Conservation (phyloP, 257 asterid genomes). For the Solanum infundibuliforme region DNA sequence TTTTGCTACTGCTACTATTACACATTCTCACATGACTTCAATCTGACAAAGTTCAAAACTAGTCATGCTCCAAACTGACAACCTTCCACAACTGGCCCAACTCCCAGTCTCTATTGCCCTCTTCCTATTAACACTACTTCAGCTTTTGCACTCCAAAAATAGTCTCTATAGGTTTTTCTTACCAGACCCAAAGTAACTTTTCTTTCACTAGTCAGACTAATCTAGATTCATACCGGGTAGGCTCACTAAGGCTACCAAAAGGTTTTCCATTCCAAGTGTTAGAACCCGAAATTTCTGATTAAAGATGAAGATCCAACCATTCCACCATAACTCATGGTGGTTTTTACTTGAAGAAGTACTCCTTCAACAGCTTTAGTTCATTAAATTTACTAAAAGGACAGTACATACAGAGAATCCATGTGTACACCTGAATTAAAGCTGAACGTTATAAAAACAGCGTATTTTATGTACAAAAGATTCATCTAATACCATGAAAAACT, state of each 20-base stretch:
- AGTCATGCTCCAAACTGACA: slow-evolving; percentile 1
- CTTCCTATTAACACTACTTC: neutral
- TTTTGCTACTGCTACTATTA: neutral
- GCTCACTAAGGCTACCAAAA: neutral
- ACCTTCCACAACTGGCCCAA: neutral
- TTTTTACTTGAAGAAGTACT: neutral
- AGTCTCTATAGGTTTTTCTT: neutral
- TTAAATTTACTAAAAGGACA: neutral
- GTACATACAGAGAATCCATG: neutral
- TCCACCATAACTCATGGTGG: neutral
- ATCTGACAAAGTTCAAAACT: slow-evolving; percentile 29
- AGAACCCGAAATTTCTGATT: neutral
- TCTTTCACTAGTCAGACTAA: neutral
- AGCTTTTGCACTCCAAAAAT: neutral
- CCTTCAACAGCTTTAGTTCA: neutral
- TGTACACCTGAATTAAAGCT: neutral
- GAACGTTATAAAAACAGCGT: neutral
- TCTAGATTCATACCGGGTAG: neutral
- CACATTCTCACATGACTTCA: slow-evolving; percentile 38
- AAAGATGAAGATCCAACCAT: neutral
- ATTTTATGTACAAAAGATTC: neutral
- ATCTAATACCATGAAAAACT: neutral
- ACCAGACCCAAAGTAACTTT: neutral
- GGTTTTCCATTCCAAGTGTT: neutral
- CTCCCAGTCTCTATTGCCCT: neutral